phyloP scores from a whole-genome alignment of 2,329 filamentous ascomycete species.

The Nothomitra cinnamomea region DNA sequence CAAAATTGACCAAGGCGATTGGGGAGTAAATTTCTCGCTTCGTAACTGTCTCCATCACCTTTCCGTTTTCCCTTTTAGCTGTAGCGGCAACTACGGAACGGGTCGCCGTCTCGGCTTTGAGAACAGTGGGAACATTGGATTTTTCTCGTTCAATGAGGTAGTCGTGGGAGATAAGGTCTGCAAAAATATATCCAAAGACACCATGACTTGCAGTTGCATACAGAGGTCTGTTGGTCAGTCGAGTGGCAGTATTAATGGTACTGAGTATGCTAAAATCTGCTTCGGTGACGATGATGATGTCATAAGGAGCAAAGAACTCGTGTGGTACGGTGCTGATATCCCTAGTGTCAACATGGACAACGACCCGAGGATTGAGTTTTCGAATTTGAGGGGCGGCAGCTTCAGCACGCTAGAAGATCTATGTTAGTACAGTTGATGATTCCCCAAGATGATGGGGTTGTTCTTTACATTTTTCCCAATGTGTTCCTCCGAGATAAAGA shows the following conservation, averaged over 20 bases:
- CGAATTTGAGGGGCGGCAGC: slow-evolving; percentile 63
- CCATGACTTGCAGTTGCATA: slow-evolving; percentile 81
- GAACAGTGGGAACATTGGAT: slow-evolving; percentile 46
- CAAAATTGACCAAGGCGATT: slow-evolving; percentile 68
- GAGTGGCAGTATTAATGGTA: slow-evolving; percentile 72
- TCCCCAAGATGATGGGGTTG: not conserved
- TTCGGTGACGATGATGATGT: slow-evolving; percentile 81
- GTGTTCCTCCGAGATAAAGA: slow-evolving; percentile 59
- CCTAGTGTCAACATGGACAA: slow-evolving; percentile 50
- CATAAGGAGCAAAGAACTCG: slow-evolving; percentile 62
- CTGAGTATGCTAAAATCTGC: slow-evolving; percentile 58
- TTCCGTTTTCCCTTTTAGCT: slow-evolving; percentile 50
- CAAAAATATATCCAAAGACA: slow-evolving; percentile 88
- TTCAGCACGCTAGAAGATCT: slow-evolving; percentile 46
- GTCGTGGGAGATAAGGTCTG: slow-evolving; percentile 77
- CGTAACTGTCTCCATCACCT: slow-evolving; percentile 68
- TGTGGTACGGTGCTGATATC: slow-evolving; percentile 50
- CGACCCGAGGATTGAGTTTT: slow-evolving; percentile 79
- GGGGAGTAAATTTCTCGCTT: slow-evolving; percentile 87
- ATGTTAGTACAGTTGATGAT: slow-evolving; percentile 6
- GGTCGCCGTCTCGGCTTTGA: slow-evolving; percentile 58
- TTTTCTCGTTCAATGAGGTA: slow-evolving; percentile 76
- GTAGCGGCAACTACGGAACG: slow-evolving; percentile 56
- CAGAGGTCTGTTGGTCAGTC: slow-evolving; percentile 62
- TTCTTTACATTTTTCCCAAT: slow-evolving; percentile 52